phyloP scores from a whole-genome alignment of 139 green algal species.

The Picochlorum sp. region DNA sequence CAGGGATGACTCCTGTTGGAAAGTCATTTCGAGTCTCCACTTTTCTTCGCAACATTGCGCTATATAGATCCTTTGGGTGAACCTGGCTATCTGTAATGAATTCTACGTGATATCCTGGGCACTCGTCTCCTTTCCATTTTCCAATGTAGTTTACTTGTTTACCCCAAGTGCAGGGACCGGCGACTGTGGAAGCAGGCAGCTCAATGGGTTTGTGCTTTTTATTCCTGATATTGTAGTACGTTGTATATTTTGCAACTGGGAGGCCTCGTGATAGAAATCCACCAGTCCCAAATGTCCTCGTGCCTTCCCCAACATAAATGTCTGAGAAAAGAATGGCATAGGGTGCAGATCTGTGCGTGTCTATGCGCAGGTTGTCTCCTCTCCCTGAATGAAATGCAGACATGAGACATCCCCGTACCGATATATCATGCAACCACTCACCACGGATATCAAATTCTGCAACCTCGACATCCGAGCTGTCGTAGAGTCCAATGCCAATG shows the following conservation, averaged over 20 bases:
- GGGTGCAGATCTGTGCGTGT: conserved; percentile 4
- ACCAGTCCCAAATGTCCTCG: background rate
- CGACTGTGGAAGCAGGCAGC: background rate
- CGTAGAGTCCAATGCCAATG: conserved; percentile 15
- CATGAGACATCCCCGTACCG: conserved; percentile 1
- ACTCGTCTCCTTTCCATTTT: background rate
- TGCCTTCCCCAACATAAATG: conserved; percentile 6
- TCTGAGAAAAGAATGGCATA: conserved; percentile 11
- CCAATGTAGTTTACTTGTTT: background rate
- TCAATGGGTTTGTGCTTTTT: background rate
- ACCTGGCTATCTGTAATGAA: background rate
- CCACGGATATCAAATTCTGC: conserved; percentile 9
- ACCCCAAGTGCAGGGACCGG: background rate
- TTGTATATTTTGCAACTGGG: conserved; percentile 6
- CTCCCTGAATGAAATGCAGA: conserved; percentile 5
- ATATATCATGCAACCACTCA: conserved; percentile 7
- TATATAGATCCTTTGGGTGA: background rate
- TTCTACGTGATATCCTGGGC: conserved; percentile 3
- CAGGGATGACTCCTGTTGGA: too few species aligned
- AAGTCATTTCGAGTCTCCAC: too few species aligned
- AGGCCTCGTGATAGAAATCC: conserved; percentile 3
- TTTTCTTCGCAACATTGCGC: background rate
- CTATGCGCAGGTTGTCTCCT: conserved; percentile 7
- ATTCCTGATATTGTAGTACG: conserved; percentile 14
- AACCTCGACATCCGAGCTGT: conserved; percentile 7